Base-by-base conservation (phyloP, 2,329 filamentous ascomycete genomes). In the Colletotrichum sp. region DNA sequence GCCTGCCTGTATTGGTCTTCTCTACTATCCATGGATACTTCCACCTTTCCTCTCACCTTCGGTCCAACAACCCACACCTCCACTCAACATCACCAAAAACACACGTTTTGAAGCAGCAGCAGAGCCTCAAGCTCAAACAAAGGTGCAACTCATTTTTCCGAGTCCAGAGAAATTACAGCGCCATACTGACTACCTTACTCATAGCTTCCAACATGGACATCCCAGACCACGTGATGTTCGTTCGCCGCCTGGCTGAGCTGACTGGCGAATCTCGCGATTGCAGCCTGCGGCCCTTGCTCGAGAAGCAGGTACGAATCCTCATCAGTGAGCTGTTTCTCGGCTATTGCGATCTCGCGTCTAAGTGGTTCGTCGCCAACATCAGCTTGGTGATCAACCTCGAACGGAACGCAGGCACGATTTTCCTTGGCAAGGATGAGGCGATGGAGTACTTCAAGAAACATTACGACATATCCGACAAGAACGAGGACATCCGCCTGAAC, bases 261-360 rank as follows among this genome's bases (percentile, higher is more conserved):
- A 0, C 44, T 0, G 44, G 44, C 44, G 10, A 49, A 7, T 49
- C 44, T 1, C 44, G 44, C 4, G n/a, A 49, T 5, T 6, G 10
- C 9, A 3, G 0, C 44, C 0, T 49, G 2, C 44, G 4, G 1
- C 44, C 44, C 0, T 49, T 49, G 0, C 2, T 49, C 6, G 44
- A 49, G 44, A 0, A 1, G 0, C 6, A 21, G 3, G 10, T n/a
- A 1, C 1, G 0, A 7, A 2, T 1, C 0, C 44, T 49, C 44
- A 21, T 49, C 0, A 1, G 3, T 6, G 18, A 21, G 0, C 44
- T 49, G n/a, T 49, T 26, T n/a, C n/a, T n/a, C n/a, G n/a, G n/a
- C n/a, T n/a, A n/a, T n/a, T n/a, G n/a, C n/a, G 4, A 12, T n/a
- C 9, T 49, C 18, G 39, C 39, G 8, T 6, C 5, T 1, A 6